Conservation (phyloP, 441 rosid species). For the Jatropha multifida region DNA sequence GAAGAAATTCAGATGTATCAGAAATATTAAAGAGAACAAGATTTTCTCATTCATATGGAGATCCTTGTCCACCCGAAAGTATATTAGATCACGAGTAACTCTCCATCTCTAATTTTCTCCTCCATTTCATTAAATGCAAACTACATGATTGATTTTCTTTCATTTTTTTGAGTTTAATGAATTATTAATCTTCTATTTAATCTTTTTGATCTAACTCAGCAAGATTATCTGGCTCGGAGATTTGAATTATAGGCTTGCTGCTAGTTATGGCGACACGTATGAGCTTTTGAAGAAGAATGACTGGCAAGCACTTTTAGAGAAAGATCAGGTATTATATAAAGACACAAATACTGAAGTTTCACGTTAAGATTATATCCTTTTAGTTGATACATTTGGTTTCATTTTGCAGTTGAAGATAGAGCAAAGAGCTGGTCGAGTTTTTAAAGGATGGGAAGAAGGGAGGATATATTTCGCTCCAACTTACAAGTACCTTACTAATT, state of each 20-base stretch:
- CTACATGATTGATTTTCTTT: neutral
- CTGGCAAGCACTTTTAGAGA: slow-evolving; percentile 80
- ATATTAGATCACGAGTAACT: slow-evolving; percentile 81
- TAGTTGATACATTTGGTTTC: neutral
- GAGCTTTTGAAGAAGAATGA: slow-evolving; percentile 58
- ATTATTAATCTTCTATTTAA: neutral
- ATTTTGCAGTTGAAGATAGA: slow-evolving; percentile 61
- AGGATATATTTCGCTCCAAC: slow-evolving; percentile 82
- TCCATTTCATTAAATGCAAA: too few species aligned
- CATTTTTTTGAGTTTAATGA: neutral
- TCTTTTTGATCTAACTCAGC: slow-evolving; percentile 37
- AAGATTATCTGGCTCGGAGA: slow-evolving; percentile 94
- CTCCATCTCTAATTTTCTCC: neutral
- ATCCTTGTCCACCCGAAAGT: slow-evolving; percentile 43
- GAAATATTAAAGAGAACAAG: slow-evolving; percentile 80
- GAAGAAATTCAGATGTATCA: slow-evolving; percentile 74
- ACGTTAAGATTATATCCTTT: neutral
- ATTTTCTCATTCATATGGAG: slow-evolving; percentile 50
- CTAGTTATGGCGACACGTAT: slow-evolving; percentile 37
- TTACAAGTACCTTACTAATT: slow-evolving; percentile 67
- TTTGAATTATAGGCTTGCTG: slow-evolving; percentile 81
- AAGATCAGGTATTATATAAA: slow-evolving; percentile 61
- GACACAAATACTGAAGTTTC: too few species aligned
- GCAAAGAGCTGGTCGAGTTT: slow-evolving; percentile 74
- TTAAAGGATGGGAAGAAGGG: slow-evolving; percentile 94